Conservation (phyloP, 768 basidiomycete genomes). For the Suillus tomentosus region DNA sequence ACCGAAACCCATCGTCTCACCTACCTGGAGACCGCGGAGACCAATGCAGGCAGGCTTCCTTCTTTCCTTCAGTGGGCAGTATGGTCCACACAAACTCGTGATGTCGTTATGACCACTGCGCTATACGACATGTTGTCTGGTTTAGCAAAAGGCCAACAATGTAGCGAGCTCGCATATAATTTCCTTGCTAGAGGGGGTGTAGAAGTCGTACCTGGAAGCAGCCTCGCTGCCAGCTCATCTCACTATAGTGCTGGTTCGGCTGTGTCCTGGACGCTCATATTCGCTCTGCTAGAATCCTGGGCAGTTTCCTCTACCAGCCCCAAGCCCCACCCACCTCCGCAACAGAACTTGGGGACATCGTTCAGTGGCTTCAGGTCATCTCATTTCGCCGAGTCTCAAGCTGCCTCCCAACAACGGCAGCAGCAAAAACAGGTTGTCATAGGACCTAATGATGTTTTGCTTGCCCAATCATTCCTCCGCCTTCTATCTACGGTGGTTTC, state of each 20-base stretch:
- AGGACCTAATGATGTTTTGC: conserved; percentile 70
- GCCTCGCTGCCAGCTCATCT: conserved; percentile 45
- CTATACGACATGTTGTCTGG: conserved; percentile 90
- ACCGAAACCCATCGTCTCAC: conserved; percentile 42
- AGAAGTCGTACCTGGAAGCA: conserved; percentile 65
- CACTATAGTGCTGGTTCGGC: conserved; percentile 51
- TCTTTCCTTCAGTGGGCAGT: conserved; percentile 90
- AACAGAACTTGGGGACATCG: conserved; percentile 39
- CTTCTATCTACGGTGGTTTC: conserved; percentile 76
- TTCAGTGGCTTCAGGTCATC: conserved; percentile 34
- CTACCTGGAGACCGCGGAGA: conserved; percentile 63
- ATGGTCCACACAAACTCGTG: conserved; percentile 78
- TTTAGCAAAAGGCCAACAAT: conserved; percentile 79
- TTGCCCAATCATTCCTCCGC: conserved; percentile 80
- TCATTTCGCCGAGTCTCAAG: conserved; percentile 22
- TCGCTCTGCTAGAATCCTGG: conserved; percentile 77
- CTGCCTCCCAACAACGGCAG: conserved; percentile 41
- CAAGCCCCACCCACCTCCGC: conserved; percentile 45
- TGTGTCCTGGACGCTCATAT: conserved; percentile 79
- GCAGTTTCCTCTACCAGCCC: conserved; percentile 51
- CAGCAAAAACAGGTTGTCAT: conserved; percentile 48
- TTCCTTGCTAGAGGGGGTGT: conserved; percentile 80
- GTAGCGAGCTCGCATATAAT: conserved; percentile 86
- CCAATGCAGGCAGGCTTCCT: conserved; percentile 62
- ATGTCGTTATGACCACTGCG: conserved; percentile 72